Percentiles rank a stretch among this genome's conserved stretches.
phyloP scores from a whole-genome alignment of 176 grass and related monocot species.

The Guadua angustifolia region DNA sequence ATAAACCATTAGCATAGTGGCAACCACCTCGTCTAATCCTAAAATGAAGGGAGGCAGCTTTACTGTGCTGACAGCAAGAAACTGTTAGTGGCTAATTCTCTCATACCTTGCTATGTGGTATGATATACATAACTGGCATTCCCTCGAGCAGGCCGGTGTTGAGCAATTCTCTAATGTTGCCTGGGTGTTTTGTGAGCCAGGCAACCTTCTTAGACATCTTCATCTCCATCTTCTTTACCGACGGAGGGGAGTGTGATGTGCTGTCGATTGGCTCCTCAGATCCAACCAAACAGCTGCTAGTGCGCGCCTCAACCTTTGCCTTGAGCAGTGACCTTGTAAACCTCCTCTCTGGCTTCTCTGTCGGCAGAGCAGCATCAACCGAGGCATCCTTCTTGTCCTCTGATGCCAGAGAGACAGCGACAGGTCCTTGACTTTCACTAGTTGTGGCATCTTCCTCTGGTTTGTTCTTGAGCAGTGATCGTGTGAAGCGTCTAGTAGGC shows the following conservation, averaged over 20 bases:
- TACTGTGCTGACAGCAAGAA: not conserved
- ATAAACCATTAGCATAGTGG: not conserved
- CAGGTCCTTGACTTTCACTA: not conserved
- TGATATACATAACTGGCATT: slow-evolving; percentile 51
- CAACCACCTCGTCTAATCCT: not conserved
- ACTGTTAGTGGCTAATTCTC: not conserved
- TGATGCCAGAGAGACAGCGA: not conserved
- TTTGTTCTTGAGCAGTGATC: slow-evolving; percentile 46
- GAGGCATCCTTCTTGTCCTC: slow-evolving; percentile 30
- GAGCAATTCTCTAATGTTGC: slow-evolving; percentile 55
- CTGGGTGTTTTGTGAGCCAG: slow-evolving; percentile 55
- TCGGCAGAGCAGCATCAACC: not conserved
- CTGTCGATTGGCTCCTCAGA: slow-evolving; percentile 42
- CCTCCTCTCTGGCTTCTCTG: slow-evolving; percentile 43
- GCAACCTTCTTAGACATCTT: slow-evolving; percentile 76
- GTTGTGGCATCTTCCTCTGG: slow-evolving; percentile 19
- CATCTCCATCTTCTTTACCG: slow-evolving; percentile 67
- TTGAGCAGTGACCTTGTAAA: slow-evolving; percentile 62
- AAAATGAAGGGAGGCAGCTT: not conserved
- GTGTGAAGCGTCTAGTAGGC: slow-evolving; percentile 51
- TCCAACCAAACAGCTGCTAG: slow-evolving; percentile 17
- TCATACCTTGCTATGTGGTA: slow-evolving; percentile 57
- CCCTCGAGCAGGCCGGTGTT: slow-evolving; percentile 61
- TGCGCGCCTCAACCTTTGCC: slow-evolving; percentile 27
- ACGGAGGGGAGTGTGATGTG: slow-evolving; percentile 42